Evolutionary conservation across 306 rosid species (phyloP), one percentile per base, ranked within the genome.

Genomic region (Cicer chorassanicum): DNA sequence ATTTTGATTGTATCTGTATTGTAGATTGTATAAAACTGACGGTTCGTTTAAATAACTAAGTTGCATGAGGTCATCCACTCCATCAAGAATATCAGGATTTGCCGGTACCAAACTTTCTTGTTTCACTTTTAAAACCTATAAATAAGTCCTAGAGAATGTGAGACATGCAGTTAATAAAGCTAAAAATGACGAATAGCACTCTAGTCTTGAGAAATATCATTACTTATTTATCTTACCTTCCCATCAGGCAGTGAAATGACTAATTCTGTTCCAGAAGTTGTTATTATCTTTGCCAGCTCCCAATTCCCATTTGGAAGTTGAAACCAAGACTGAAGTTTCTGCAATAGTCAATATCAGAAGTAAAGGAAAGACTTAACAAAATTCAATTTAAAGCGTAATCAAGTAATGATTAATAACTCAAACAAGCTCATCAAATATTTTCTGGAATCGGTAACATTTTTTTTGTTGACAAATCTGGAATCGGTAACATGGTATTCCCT

Each of bases 61-160:
- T 78, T 93, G 98, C 98, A 93, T 90, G 79, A 93, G 97, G 87
- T 93, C 98, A 78, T 91, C 95, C 73, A 93, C 96, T n/a, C 98
- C 98, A 81, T 93, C 97, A 70, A 93, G 98, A 81, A 93, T 93
- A 81, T 91, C 97, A 54, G 97, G 98, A 87, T 93, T 91, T 82
- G 97, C 98, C 6, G 87, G 75, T 50, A 93, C 75, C 86, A 91
- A 86, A 72, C 76, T 78, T 80, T 89, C 97, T 53, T 89, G 73
- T 81, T 88, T 91, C 46, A 89, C 89, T 78, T 83, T 91, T 56
- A 86, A 80, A 82, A 93, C 96, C 97, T 93, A 87, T 68, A 83
- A 83, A 59, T 63, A 9, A 62, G 11, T 48, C 54, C 38, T 16
- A 38, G 21, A 19, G 15, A 19, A 42, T 12, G n/a, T 7, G 34